phyloP scores from a whole-genome alignment of 192 early-diverging fungal genomes.

The Coemansia sp. region DNA sequence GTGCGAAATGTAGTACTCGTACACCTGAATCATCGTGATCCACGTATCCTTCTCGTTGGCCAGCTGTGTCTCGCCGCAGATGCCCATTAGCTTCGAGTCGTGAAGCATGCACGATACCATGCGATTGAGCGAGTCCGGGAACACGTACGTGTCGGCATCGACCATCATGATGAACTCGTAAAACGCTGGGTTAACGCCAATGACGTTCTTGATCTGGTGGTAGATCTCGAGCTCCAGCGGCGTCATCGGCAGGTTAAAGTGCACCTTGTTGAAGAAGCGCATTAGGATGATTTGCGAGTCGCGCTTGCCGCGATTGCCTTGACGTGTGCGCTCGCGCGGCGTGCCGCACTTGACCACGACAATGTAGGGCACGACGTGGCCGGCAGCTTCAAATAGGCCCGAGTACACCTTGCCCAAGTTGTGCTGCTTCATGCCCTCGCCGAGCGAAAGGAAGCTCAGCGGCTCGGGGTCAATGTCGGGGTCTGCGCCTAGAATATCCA shows the following conservation, averaged over 20 bases:
- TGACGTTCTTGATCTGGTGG: slow-evolving; percentile 99
- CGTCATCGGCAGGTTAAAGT: slow-evolving; percentile 89
- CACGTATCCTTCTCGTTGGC: slow-evolving; percentile 92
- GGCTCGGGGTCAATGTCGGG: slow-evolving; percentile 79
- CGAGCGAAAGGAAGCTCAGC: slow-evolving; percentile 78
- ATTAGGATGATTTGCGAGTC: slow-evolving; percentile 99
- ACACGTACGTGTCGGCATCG: slow-evolving; percentile 95
- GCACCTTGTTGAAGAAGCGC: slow-evolving; percentile 94
- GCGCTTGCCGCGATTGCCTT: slow-evolving; percentile 98
- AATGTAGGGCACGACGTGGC: slow-evolving; percentile 88
- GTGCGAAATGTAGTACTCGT: slow-evolving; percentile 98
- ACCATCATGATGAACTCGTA: slow-evolving; percentile 99
- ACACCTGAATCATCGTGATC: slow-evolving; percentile 99
- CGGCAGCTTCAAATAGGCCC: slow-evolving; percentile 87
- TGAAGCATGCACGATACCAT: slow-evolving; percentile 93
- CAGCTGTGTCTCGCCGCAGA: slow-evolving; percentile 95
- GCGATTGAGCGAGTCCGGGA: slow-evolving; percentile 90
- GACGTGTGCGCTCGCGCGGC: slow-evolving; percentile 72
- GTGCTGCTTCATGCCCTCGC: slow-evolving; percentile 82
- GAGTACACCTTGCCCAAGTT: slow-evolving; percentile 97
- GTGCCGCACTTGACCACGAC: slow-evolving; percentile 93
- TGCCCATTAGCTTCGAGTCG: slow-evolving; percentile 90
- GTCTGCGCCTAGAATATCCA: slow-evolving; percentile 96
- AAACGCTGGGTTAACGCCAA: slow-evolving; percentile 96
- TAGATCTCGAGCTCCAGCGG: slow-evolving; percentile 97